A percentile compares a stretch with the other conserved stretches of the same genome.
phyloP scores from a whole-genome alignment of 768 basidiomycete species.

The Lentinula lateritia region DNA sequence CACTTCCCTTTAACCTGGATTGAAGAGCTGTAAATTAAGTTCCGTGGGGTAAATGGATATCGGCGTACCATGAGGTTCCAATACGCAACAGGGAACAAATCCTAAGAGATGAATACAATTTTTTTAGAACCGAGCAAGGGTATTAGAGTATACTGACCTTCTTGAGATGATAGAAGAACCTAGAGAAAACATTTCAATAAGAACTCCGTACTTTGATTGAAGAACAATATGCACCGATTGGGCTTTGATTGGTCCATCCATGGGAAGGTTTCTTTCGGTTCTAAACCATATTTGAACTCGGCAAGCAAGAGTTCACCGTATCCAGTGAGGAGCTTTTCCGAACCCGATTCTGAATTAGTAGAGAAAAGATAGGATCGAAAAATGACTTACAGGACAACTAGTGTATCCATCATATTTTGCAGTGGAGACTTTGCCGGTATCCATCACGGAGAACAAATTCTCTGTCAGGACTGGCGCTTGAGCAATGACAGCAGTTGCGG shows the following conservation, averaged over 20 bases:
- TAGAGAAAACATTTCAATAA: slow-evolving; percentile 20
- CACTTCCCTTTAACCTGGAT: slow-evolving; percentile 34
- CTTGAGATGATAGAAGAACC: slow-evolving; percentile 84
- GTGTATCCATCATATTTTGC: slow-evolving; percentile 88
- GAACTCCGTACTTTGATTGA: neutral
- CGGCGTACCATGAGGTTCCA: slow-evolving; percentile 65
- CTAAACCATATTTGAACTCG: slow-evolving; percentile 90
- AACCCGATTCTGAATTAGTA: neutral
- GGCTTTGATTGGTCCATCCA: slow-evolving; percentile 73
- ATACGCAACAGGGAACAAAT: slow-evolving; percentile 71
- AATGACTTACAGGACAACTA: slow-evolving; percentile 67
- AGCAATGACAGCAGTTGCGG: slow-evolving; percentile 87
- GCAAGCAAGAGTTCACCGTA: slow-evolving; percentile 82
- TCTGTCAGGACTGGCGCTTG: slow-evolving; percentile 90
- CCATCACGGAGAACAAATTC: slow-evolving; percentile 69
- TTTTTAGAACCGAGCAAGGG: neutral
- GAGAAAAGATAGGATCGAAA: slow-evolving; percentile 1
- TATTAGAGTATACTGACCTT: slow-evolving; percentile 39
- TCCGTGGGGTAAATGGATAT: neutral
- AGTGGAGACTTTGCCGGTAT: slow-evolving; percentile 60
- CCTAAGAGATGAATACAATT: slow-evolving; percentile 22
- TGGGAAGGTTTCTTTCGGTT: slow-evolving; percentile 84
- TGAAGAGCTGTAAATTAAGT: slow-evolving; percentile 8
- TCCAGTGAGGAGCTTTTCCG: slow-evolving; percentile 63
- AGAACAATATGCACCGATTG: slow-evolving; percentile 47